Evolutionary conservation across 2,329 filamentous ascomycete genomes (phyloP), one percentile per base, ranked within the genome.

Genomic region (Sporothrix schenckii): DNA sequence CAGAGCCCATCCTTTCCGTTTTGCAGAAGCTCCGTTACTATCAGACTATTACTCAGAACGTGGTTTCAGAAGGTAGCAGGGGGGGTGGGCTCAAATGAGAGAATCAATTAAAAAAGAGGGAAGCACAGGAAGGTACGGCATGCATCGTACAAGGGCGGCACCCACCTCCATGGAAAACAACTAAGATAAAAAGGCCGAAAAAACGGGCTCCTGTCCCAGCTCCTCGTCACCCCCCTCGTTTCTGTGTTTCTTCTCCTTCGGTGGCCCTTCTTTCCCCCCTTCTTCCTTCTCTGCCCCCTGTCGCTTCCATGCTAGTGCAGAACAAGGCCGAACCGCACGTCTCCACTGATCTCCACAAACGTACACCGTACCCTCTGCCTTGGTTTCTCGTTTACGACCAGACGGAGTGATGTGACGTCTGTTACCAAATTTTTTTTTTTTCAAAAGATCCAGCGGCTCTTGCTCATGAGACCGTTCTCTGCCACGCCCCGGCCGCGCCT

Each of bases 341-440:
- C 68, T 60, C 68, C 70, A 69, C 68, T 69, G 70, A 72, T 72
- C 72, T 70, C 72, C 72, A 71, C 72, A 69, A 66, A 69, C 24
- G 68, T 68, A 71, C 70, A 52, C 54, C 41, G 63, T 39, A 63
- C 11, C 27, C 56, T 49, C 49, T 24, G n/a, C 41, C 39, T n/a
- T 27, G 16, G 34, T 49, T 70, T 50, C 16, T 44, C 16, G 16
- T 66, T 58, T 44, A 16, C 34, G 34, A 34, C 34, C 4, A 34
- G 34, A 34, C 53, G 41, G 34, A 58, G 27, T 68, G 41, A 50
- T 68, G 65, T 67, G 63, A 66, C 63, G 53, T 60, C 65, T 61
- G 21, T 60, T 68, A 44, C 24, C n/a, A n/a, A n/a, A n/a, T n/a
- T n/a, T n/a, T n/a, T n/a, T n/a, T n/a, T n/a, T n/a, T n/a, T n/a